These are phyloP conservation scores for Auricularia cornea DNA, from an alignment of 768 basidiomycete genomes.

Conservation along the genomic window DNA sequence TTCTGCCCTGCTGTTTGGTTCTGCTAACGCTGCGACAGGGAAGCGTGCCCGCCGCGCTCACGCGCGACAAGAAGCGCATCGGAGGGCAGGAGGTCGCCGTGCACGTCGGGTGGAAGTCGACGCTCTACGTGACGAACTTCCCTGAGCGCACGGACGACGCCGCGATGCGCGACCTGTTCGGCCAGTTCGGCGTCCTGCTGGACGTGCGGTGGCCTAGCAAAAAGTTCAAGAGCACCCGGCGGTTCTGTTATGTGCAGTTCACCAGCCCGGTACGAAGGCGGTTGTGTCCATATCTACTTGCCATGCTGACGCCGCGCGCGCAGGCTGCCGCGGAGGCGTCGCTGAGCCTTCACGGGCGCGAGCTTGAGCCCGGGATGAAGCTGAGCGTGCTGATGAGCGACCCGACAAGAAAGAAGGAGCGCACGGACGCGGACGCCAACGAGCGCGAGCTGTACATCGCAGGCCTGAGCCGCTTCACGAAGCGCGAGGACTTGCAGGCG, in stretches of 20 bases:
- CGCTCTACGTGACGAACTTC: constrained; percentile 94
- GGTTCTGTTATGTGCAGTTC: constrained; percentile 94
- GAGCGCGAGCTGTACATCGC: constrained; percentile 83
- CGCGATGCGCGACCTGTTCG: constrained; percentile 67
- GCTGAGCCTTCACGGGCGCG: constrained; percentile 68
- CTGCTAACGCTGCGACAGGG: constrained; percentile 38
- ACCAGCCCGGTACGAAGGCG: constrained; percentile 75
- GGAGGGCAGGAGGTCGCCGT: constrained; percentile 71
- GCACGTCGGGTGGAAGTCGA: constrained; percentile 88
- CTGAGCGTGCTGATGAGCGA: constrained; percentile 83
- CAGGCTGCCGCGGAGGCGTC: constrained; percentile 57
- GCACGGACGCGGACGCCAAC: constrained; percentile 82
- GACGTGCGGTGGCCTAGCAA: constrained; percentile 98
- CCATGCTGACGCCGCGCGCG: too few relatives aligned
- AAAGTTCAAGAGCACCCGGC: constrained; percentile 82
- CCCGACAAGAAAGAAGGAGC: constrained; percentile 78
- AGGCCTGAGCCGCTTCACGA: constrained; percentile 71
- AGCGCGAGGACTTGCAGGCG: constrained; percentile 65
- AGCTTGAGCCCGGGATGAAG: constrained; percentile 58
- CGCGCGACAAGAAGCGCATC: constrained; percentile 89
- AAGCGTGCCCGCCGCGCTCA: constrained; percentile 75
- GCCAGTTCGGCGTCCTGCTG: constrained; percentile 84
- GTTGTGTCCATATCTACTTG: too few relatives aligned
- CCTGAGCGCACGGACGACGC: constrained; percentile 76
- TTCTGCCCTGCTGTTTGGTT: constrained; percentile 1